These are phyloP conservation scores for Xylariomycetidae sp. DNA, from an alignment of 2,329 filamentous ascomycete genomes.

Conservation along the genomic window DNA sequence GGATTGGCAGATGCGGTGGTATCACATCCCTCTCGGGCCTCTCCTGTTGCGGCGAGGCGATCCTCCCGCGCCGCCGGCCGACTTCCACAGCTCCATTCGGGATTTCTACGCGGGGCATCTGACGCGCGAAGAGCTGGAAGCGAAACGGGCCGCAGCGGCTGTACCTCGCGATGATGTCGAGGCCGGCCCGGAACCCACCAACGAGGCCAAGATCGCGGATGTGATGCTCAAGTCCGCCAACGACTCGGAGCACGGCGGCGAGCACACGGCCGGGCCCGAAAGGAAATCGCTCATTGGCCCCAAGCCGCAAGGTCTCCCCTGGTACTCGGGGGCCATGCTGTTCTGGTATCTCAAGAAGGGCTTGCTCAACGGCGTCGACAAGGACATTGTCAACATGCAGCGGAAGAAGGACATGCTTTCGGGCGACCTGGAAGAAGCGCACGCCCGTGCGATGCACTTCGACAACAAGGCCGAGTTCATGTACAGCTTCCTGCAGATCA, in stretches of 20 bases:
- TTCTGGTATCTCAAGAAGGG: conserved; percentile 18
- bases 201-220: conserved; percentile 11
- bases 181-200: conserved; percentile 10
- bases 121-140: conserved; percentile 46
- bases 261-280: neutral
- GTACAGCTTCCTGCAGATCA: conserved; percentile 54
- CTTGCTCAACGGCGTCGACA: conserved; percentile 10
- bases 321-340: conserved; percentile 27
- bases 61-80: conserved; percentile 35
- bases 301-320: conserved; percentile 14
- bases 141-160: conserved; percentile 26
- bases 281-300: conserved; percentile 17
- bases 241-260: conserved; percentile 1
- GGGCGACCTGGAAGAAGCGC: conserved; percentile 47
- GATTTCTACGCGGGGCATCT: conserved; percentile 53
- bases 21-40: conserved; percentile 47
- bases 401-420: conserved; percentile 39
- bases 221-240: conserved; percentile 6
- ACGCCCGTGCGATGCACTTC: conserved; percentile 53
- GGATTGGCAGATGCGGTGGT: conserved; percentile 54
- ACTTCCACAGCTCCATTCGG: conserved; percentile 35
- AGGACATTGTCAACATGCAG: conserved; percentile 34
- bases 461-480: conserved; percentile 57
- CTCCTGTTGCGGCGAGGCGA: conserved; percentile 41
- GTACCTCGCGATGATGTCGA: conserved; percentile 20